Evolutionary conservation across 495 filamentous ascomycete genomes (phyloP).

Genomic region (Neurospora sp.): DNA sequence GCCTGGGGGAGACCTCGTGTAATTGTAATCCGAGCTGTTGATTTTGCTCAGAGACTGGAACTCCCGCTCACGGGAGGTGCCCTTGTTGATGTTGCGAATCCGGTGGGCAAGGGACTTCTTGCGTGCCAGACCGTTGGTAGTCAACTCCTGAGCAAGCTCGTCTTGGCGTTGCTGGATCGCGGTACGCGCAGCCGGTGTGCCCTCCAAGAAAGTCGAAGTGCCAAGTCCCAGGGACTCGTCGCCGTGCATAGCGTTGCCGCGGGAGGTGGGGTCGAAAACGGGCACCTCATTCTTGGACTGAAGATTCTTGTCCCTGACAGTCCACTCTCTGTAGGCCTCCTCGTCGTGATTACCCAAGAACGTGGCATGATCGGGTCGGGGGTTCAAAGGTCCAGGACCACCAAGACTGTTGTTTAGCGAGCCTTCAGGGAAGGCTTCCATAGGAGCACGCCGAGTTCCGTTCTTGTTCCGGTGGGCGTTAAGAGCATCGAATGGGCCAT

Average conservation of each 20-base stretch:
- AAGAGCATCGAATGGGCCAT: slow-evolving; percentile 96
- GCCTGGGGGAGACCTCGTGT: slow-evolving; percentile 38
- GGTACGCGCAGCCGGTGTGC: slow-evolving; percentile 74
- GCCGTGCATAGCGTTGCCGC: slow-evolving; percentile 66
- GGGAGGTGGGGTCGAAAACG: slow-evolving; percentile 40
- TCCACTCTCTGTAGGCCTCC: slow-evolving; percentile 81
- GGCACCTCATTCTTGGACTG: slow-evolving; percentile 28
- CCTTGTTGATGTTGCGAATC: slow-evolving; percentile 57
- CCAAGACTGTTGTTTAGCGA: slow-evolving; percentile 88
- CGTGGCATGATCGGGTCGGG: slow-evolving; percentile 68
- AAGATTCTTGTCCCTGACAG: slow-evolving; percentile 19
- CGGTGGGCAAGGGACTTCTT: slow-evolving; percentile 93
- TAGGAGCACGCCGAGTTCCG: slow-evolving; percentile 67
- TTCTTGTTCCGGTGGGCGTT: slow-evolving; percentile 92
- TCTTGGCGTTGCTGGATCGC: slow-evolving; percentile 71
- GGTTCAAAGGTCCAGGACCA: slow-evolving; percentile 75
- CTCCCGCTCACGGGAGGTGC: slow-evolving; percentile 28
- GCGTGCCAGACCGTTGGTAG: slow-evolving; percentile 59
- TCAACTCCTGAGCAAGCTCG: slow-evolving; percentile 44
- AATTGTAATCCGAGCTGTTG: slow-evolving; percentile 39
- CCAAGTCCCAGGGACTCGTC: slow-evolving; percentile 77
- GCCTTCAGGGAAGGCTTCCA: slow-evolving; percentile 91
- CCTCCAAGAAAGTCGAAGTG: slow-evolving; percentile 92
- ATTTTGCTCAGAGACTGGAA: slow-evolving; percentile 41
- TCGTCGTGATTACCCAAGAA: slow-evolving; percentile 68